Evolutionary conservation across 2,329 filamentous ascomycete genomes (phyloP).

Genomic region (Ceratocystis huliohia): DNA sequence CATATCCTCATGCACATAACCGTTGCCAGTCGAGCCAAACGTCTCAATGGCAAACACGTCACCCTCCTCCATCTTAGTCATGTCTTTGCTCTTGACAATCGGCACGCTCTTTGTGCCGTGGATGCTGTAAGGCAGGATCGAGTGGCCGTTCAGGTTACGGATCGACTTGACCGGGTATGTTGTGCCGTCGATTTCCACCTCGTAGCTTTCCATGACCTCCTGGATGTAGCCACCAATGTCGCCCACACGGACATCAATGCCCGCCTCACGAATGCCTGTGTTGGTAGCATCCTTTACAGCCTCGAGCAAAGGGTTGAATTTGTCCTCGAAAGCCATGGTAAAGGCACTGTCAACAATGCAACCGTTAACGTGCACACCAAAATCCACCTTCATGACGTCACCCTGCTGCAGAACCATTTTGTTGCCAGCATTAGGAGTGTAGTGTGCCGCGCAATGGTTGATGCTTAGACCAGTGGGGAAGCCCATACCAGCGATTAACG

Average conservation of each 20-base stretch:
- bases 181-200: slow-evolving; percentile 55
- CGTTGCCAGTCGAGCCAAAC: slow-evolving; percentile 68
- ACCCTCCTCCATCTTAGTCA: slow-evolving; percentile 76
- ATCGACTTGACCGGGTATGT: slow-evolving; percentile 59
- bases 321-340: slow-evolving; percentile 61
- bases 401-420: slow-evolving; percentile 59
- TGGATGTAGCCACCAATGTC: slow-evolving; percentile 61
- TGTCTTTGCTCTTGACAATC: slow-evolving; percentile 62
- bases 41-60: slow-evolving; percentile 75
- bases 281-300: slow-evolving; percentile 67
- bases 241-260: slow-evolving; percentile 64
- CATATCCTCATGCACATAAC: slow-evolving; percentile 62
- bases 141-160: slow-evolving; percentile 62
- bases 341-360: slow-evolving; percentile 73
- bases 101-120: slow-evolving; percentile 71
- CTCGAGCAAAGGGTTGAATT: slow-evolving; percentile 60
- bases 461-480: slow-evolving; percentile 68
- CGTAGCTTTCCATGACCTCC: slow-evolving; percentile 67
- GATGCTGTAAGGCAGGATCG: slow-evolving; percentile 63
- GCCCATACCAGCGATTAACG: slow-evolving; percentile 60
- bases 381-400: slow-evolving; percentile 74
- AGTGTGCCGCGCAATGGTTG: slow-evolving; percentile 68
- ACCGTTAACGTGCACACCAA: slow-evolving; percentile 69
- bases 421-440: slow-evolving; percentile 65
- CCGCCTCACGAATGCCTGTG: slow-evolving; percentile 71